Base-by-base conservation (phyloP, 1,284 basidiomycete genomes). In the Cryptococcus floricola region DNA sequence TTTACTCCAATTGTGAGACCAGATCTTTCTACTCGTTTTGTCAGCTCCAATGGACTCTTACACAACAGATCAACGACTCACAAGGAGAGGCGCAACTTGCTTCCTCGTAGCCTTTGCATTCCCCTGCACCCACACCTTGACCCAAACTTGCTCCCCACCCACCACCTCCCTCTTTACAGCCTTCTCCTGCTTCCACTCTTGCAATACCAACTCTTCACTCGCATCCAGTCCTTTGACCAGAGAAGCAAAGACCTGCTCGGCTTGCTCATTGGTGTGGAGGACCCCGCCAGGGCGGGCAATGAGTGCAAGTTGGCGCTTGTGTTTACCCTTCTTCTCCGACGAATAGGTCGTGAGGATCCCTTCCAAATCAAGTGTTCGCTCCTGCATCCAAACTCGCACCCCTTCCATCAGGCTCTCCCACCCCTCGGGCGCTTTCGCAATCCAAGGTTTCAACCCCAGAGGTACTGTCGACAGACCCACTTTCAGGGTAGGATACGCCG, bases 391-490 rank as follows among this genome's bases (percentile, higher is more conserved):
- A 25, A 61, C 72, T 42, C 83, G 77, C 0, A 82, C 78, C 5
- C 80, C 82, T 1, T 65, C 56, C 60, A 85, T 78, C 51, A 88
- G 77, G 18, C 57, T 53, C 16, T 58, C 43, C 77, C 79, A 78
- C 2, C 73, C 71, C 5, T 71, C 62, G 39, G 42, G 65, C 72
- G 64, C 79, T 67, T 56, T 67, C 77, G 77, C 82, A 79, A 88
- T 34, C 76, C 77, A 78, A 5, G 63, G 57, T 51, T 83, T 79
- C 8, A 94, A 79, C 12, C 81, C 79, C 2, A 88, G 66, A 1
- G 91, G 91, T 2, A 95, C 87, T 2, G 89, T 88, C 3, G 88
- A 83, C 13, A 96, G 78, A 1, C 93, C 92, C 4, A 83, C 80
- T 3, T 74, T 78, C 52, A 74, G 59, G 5, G 75, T 43, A 65